These are phyloP conservation scores for Pulveroboletus ravenelii DNA, from an alignment of 768 basidiomycete species.

Conservation along the genomic window DNA sequence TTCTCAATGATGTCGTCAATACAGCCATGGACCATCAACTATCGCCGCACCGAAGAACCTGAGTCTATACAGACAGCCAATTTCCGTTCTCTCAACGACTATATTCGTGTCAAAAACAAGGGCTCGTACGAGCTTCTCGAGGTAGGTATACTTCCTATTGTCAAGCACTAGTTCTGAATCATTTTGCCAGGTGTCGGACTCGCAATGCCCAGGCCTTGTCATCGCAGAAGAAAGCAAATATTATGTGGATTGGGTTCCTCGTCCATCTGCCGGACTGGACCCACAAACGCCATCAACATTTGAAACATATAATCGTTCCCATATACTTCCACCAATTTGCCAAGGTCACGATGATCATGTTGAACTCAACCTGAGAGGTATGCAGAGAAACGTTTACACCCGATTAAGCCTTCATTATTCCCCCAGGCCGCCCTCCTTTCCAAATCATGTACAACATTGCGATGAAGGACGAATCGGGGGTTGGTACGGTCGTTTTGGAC, in stretches of 20 bases:
- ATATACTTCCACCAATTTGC: slow-evolving; percentile 74
- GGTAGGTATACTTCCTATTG: slow-evolving; percentile 36
- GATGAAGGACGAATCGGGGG: slow-evolving; percentile 59
- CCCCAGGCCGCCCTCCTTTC: slow-evolving; percentile 82
- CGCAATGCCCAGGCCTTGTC: slow-evolving; percentile 79
- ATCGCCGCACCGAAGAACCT: slow-evolving; percentile 49
- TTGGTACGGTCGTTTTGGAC: slow-evolving; percentile 65
- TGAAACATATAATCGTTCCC: slow-evolving; percentile 64
- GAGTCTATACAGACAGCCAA: slow-evolving; percentile 37
- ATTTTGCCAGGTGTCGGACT: slow-evolving; percentile 61
- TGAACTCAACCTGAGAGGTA: slow-evolving; percentile 78
- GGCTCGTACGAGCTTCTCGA: slow-evolving; percentile 73
- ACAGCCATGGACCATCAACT: slow-evolving; percentile 87
- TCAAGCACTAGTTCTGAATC: not conserved
- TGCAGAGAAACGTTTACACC: slow-evolving; percentile 9
- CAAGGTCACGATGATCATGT: slow-evolving; percentile 78
- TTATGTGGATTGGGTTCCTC: slow-evolving; percentile 71
- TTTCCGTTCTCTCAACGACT: slow-evolving; percentile 61
- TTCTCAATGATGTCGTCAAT: slow-evolving; percentile 2
- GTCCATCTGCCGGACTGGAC: slow-evolving; percentile 70
- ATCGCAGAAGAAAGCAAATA: slow-evolving; percentile 56
- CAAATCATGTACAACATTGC: slow-evolving; percentile 88
- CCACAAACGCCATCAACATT: slow-evolving; percentile 50
- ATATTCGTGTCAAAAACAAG: slow-evolving; percentile 66
- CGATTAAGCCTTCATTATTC: not conserved